Conservation (phyloP, 495 filamentous ascomycete genomes). For the Hypoxylon lienhwacheense region DNA sequence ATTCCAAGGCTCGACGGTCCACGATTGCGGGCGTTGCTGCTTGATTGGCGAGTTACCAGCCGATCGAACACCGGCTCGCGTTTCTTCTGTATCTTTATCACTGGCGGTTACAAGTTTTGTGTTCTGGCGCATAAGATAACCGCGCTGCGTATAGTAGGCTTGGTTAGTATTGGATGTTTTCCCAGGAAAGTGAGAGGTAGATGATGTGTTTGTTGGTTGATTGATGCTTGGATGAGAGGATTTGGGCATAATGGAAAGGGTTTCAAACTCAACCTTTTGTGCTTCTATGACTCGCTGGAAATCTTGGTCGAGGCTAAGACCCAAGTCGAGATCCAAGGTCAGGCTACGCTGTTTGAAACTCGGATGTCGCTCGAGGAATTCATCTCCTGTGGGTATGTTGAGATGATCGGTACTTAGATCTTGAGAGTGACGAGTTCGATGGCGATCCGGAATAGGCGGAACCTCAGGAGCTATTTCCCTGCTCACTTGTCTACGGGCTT, state of each 20-base stretch:
- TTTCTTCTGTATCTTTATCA: conserved; percentile 58
- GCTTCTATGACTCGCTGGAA: conserved; percentile 95
- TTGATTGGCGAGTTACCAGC: conserved; percentile 75
- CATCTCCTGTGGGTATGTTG: conserved; percentile 27
- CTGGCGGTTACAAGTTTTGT: conserved; percentile 95
- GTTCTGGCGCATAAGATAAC: conserved; percentile 98
- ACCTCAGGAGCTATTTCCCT: conserved; percentile 60
- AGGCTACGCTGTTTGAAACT: conserved; percentile 61
- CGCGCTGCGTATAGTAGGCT: conserved; percentile 73
- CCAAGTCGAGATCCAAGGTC: conserved; percentile 77
- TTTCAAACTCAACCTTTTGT: conserved; percentile 85
- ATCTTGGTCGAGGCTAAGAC: conserved; percentile 83
- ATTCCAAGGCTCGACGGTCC: conserved; percentile 98
- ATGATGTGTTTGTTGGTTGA: conserved; percentile 10
- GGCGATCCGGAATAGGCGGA: conserved; percentile 63
- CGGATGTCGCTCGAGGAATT: conserved; percentile 54
- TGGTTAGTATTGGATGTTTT: conserved; percentile 58
- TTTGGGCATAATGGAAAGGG: conserved; percentile 43
- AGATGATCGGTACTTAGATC: conserved; percentile 45
- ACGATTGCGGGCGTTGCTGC: conserved; percentile 70
- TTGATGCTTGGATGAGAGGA: conserved; percentile 9
- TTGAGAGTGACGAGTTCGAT: conserved; percentile 54
- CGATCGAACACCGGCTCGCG: conserved; percentile 58
- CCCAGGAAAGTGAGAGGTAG: conserved; percentile 1
- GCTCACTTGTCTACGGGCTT: conserved; percentile 81